Conservation (phyloP, 805 yeast genomes). For the Debaryomyces castellii region DNA sequence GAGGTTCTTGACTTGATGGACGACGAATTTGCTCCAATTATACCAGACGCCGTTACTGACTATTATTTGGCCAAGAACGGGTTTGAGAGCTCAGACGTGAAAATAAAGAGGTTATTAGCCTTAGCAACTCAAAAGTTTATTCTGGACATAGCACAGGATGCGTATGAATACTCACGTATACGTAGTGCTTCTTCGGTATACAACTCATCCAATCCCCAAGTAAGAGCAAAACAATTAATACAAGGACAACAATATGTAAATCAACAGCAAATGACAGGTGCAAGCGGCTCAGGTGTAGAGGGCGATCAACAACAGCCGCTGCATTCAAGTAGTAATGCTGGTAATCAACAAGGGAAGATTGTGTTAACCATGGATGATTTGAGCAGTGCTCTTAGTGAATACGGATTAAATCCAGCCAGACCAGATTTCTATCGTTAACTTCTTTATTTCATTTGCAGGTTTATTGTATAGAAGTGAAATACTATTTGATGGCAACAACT, state of each 20-base stretch:
- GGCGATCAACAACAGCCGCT: conserved; percentile 38
- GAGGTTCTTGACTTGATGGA: conserved; percentile 89
- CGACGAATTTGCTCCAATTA: conserved; percentile 85
- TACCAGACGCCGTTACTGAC: conserved; percentile 95
- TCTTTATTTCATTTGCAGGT: neutral
- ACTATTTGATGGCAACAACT: neutral
- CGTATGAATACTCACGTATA: conserved; percentile 91
- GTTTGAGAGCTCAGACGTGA: conserved; percentile 72
- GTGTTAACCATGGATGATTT: conserved; percentile 91
- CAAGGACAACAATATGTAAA: conserved; percentile 61
- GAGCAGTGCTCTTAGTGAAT: conserved; percentile 89
- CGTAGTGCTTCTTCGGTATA: conserved; percentile 87
- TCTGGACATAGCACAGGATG: conserved; percentile 92
- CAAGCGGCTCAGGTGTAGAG: conserved; percentile 30
- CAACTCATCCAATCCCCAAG: conserved; percentile 81
- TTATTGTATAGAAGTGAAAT: neutral
- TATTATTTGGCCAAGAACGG: conserved; percentile 87
- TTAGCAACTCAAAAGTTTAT: conserved; percentile 95
- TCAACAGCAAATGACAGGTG: conserved; percentile 34
- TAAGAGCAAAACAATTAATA: conserved; percentile 72
- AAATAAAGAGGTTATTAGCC: conserved; percentile 78
- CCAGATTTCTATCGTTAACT: conserved; percentile 77
- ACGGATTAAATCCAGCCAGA: conserved; percentile 83
- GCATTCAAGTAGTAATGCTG: conserved; percentile 41
- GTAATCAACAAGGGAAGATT: conserved; percentile 67